Evolutionary conservation across 2,329 filamentous ascomycete genomes (phyloP).

Genomic region (Talaromyces amestolkiae): DNA sequence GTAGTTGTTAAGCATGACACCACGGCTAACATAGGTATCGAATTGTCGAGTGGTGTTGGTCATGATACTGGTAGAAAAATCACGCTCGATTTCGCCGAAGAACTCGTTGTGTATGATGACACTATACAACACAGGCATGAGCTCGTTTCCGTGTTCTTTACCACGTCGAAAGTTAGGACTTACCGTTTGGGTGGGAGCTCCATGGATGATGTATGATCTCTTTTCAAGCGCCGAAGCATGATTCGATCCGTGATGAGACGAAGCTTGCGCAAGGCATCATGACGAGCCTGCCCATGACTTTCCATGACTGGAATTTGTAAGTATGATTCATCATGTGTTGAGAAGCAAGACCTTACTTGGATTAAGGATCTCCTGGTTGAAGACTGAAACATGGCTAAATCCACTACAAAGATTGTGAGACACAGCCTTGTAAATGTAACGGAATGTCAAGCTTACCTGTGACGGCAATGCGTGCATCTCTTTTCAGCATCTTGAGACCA

Average conservation of each 20-base stretch:
- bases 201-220: conserved; percentile 90
- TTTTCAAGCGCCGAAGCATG: conserved; percentile 94
- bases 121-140: conserved; percentile 23
- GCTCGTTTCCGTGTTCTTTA: background rate
- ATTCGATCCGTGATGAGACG: conserved; percentile 86
- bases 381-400: conserved; percentile 72
- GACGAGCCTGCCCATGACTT: conserved; percentile 56
- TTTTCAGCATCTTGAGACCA: conserved; percentile 75
- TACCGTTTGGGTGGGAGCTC: conserved; percentile 88
- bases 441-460: conserved; percentile 36
- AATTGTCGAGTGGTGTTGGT: conserved; percentile 83
- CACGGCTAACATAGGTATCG: conserved; percentile 90
- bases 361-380: conserved; percentile 92
- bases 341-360: conserved; percentile 50
- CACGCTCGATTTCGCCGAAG: conserved; percentile 92
- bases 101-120: conserved; percentile 91
- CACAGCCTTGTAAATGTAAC: background rate
- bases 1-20: conserved; percentile 94
- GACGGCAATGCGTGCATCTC: conserved; percentile 68
- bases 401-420: conserved; percentile 39
- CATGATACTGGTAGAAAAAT: conserved; percentile 96
- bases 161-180: conserved; percentile 15
- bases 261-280: conserved; percentile 73
- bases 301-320: conserved; percentile 51
- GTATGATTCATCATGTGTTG: conserved; percentile 49